phyloP scores from a whole-genome alignment of 2,329 filamentous ascomycete genomes.

The Scleromitrula shiraiana region DNA sequence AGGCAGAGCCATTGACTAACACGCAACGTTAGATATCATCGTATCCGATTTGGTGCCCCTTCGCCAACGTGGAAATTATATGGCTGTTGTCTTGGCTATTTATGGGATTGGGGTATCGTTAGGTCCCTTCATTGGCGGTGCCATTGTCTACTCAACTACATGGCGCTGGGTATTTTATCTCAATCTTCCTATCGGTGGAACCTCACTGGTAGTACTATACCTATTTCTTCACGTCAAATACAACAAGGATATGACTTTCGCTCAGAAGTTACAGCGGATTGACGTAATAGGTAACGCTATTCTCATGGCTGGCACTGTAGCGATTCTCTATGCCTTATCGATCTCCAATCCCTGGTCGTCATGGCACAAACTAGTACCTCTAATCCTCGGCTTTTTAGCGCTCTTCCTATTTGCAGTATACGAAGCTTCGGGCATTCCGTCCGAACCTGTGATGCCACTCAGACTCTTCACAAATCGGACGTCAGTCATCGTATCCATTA shows the following conservation, averaged over 20 bases:
- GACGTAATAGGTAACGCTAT: conserved; percentile 56
- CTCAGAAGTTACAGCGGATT: conserved; percentile 38
- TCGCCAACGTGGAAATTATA: conserved; percentile 37
- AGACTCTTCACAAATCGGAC: neutral
- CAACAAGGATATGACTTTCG: conserved; percentile 3
- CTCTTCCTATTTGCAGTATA: neutral
- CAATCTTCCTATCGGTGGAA: conserved; percentile 16
- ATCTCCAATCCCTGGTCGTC: conserved; percentile 25
- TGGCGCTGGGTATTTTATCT: conserved; percentile 30
- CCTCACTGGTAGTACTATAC: conserved; percentile 4
- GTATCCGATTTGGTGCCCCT: conserved; percentile 44
- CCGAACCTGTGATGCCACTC: neutral
- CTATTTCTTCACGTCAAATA: conserved; percentile 13
- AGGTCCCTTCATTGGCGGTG: conserved; percentile 34
- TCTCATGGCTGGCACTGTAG: conserved; percentile 46
- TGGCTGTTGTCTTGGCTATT: conserved; percentile 32
- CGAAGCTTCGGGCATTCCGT: neutral
- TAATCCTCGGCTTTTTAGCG: conserved; percentile 22
- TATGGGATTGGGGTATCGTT: conserved; percentile 36
- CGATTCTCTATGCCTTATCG: conserved; percentile 53
- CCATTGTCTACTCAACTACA: conserved; percentile 33
- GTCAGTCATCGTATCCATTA: neutral
- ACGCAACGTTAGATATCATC: conserved; percentile 39
- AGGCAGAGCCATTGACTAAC: conserved; percentile 37
- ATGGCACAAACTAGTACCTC: conserved; percentile 25